phyloP scores from a whole-genome alignment of 805 yeast species.

The Metschnikowia peoriensis region DNA sequence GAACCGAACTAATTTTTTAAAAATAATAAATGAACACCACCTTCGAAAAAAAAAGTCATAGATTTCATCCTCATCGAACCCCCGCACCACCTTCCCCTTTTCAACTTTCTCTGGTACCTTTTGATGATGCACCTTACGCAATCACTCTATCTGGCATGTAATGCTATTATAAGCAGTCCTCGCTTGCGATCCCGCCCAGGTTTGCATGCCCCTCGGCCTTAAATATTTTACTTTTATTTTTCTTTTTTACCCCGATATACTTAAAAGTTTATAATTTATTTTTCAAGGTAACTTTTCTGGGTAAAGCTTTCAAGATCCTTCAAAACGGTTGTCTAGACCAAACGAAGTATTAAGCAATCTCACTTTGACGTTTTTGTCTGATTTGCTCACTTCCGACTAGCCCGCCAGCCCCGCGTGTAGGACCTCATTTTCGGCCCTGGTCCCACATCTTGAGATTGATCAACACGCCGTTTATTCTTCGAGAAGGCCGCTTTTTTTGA shows the following conservation, averaged over 20 bases:
- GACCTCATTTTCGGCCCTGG: not conserved
- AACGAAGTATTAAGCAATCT: too few species aligned
- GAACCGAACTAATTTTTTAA: too few species aligned
- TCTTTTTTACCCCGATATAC: not conserved
- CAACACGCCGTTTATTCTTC: not conserved
- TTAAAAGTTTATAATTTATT: too few species aligned
- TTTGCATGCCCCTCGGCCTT: conserved; percentile 5
- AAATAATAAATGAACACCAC: too few species aligned
- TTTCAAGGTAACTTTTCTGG: not conserved
- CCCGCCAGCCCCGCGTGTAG: not conserved
- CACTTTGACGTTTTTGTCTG: too few species aligned
- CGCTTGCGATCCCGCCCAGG: not conserved
- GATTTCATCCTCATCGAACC: not conserved
- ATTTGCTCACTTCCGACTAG: not conserved
- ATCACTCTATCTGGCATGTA: not conserved
- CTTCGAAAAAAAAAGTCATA: too few species aligned
- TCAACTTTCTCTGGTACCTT: conserved; percentile 1
- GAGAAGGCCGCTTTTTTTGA: too few species aligned
- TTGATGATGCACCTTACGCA: conserved; percentile 1
- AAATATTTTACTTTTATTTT: too few species aligned
- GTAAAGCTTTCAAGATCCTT: not conserved
- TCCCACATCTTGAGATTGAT: not conserved
- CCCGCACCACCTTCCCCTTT: not conserved
- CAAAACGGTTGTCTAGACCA: too few species aligned
- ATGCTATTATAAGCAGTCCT: not conserved